Conservation (phyloP, 108 stramenopile species). For the Licmophora abbreviata region DNA sequence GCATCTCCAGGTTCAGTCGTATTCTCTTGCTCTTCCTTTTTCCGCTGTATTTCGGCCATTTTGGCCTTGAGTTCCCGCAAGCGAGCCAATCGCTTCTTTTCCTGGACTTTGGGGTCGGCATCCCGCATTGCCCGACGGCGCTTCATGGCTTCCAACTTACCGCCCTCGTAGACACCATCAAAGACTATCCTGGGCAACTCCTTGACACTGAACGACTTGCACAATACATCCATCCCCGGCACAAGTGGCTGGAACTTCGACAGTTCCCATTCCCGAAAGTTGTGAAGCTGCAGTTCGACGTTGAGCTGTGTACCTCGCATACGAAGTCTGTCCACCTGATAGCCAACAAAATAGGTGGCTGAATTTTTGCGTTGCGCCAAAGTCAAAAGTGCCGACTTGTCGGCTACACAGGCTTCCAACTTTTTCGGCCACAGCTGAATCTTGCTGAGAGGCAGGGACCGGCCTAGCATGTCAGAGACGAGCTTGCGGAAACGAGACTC, state of each 20-base stretch:
- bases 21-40: conserved; percentile 41
- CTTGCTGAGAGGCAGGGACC: conserved; percentile 69
- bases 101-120: conserved; percentile 66
- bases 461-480: conserved; percentile 65
- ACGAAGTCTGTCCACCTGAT: conserved; percentile 61
- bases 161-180: conserved; percentile 72
- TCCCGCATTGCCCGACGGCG: conserved; percentile 59
- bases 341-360: conserved; percentile 81
- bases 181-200: conserved; percentile 72
- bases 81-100: conserved; percentile 41
- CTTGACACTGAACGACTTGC: conserved; percentile 59
- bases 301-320: conserved; percentile 83
- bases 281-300: conserved; percentile 67
- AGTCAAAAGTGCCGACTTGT: conserved; percentile 61
- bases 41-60: conserved; percentile 66
- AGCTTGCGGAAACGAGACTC: conserved; percentile 88
- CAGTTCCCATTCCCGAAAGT: conserved; percentile 80
- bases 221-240: conserved; percentile 80
- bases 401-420: conserved; percentile 75
- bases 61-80: conserved; percentile 69
- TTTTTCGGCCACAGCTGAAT: conserved; percentile 90
- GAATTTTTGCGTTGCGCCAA: conserved; percentile 69
- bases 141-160: conserved; percentile 81
- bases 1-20: conserved; percentile 15
- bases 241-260: conserved; percentile 61